A percentile compares a stretch with the other conserved stretches of the same genome.
These are phyloP conservation scores for Akanthomyces muscarius DNA, from an alignment of 2,329 filamentous ascomycete genomes.

Conservation along the genomic window DNA sequence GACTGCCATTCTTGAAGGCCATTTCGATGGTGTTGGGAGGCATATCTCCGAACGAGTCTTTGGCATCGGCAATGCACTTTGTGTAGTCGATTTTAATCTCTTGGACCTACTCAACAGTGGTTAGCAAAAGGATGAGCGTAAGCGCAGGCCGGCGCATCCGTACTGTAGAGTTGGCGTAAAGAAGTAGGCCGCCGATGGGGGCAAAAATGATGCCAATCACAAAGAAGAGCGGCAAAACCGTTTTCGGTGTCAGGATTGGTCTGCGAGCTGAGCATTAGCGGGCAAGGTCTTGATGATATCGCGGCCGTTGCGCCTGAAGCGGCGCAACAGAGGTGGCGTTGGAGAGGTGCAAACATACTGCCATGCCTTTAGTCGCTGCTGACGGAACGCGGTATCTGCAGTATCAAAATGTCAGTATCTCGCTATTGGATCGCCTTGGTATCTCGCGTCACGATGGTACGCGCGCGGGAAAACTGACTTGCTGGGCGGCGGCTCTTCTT, in stretches of 20 bases:
- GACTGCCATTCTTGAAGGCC: constrained; percentile 61
- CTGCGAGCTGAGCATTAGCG: constrained; percentile 45
- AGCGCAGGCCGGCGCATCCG: constrained; percentile 22
- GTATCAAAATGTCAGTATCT: background rate
- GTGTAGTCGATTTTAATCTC: constrained; percentile 92
- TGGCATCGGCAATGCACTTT: constrained; percentile 59
- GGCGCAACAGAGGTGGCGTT: background rate
- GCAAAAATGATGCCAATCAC: constrained; percentile 87
- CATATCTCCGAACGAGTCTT: constrained; percentile 45
- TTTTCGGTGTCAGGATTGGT: constrained; percentile 93
- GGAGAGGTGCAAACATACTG: constrained; percentile 60
- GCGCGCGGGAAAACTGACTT: constrained; percentile 53
- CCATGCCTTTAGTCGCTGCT: constrained; percentile 97
- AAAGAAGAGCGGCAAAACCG: constrained; percentile 87
- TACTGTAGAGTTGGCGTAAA: constrained; percentile 82
- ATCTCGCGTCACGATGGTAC: background rate
- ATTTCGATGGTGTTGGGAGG: constrained; percentile 54
- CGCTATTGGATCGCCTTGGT: background rate
- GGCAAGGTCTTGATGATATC: constrained; percentile 21
- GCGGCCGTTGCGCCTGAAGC: constrained; percentile 22
- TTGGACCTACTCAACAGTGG: constrained; percentile 62
- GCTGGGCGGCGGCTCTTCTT: constrained; percentile 88
- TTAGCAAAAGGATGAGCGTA: constrained; percentile 14
- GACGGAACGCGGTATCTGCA: constrained; percentile 89
- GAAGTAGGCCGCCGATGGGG: constrained; percentile 79